Evolutionary conservation across 495 filamentous ascomycete genomes (phyloP).

Genomic region (Hypoxylon fragiforme): DNA sequence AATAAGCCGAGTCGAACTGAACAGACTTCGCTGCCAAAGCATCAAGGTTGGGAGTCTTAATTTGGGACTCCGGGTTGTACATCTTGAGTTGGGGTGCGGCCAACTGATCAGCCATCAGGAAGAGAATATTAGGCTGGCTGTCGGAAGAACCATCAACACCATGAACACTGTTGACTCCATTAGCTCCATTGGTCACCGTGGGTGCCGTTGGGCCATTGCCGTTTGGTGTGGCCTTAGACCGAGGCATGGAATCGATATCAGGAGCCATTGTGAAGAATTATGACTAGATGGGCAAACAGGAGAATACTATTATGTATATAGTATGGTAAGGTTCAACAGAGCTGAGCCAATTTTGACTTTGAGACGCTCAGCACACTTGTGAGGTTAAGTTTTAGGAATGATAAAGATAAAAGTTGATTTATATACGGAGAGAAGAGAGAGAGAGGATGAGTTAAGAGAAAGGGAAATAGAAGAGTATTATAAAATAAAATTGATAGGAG

Average conservation of each 20-base stretch:
- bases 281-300: background rate
- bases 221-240: slow-evolving; percentile 36
- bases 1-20: slow-evolving; percentile 87
- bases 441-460: slow-evolving; percentile 5
- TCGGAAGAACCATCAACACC: slow-evolving; percentile 6
- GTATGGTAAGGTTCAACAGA: slow-evolving; percentile 4
- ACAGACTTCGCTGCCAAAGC: slow-evolving; percentile 74
- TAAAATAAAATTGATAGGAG: background rate
- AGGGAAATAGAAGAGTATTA: slow-evolving; percentile 15
- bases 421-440: slow-evolving; percentile 2
- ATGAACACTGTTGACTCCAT: slow-evolving; percentile 26
- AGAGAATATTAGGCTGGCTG: slow-evolving; percentile 71
- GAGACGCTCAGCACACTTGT: background rate
- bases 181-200: slow-evolving; percentile 25
- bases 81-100: slow-evolving; percentile 82
- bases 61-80: slow-evolving; percentile 76
- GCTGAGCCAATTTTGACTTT: slow-evolving; percentile 2
- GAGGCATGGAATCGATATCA: slow-evolving; percentile 57
- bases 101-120: slow-evolving; percentile 93
- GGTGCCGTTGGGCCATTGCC: slow-evolving; percentile 15
- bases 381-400: slow-evolving; percentile 2
- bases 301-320: background rate
- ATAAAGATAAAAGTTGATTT: too few species aligned
- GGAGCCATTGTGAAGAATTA: slow-evolving; percentile 50
- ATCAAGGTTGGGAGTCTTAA: slow-evolving; percentile 86